Evolutionary conservation across 805 yeast species (phyloP).

Genomic region (Torulaspora franciscae): DNA sequence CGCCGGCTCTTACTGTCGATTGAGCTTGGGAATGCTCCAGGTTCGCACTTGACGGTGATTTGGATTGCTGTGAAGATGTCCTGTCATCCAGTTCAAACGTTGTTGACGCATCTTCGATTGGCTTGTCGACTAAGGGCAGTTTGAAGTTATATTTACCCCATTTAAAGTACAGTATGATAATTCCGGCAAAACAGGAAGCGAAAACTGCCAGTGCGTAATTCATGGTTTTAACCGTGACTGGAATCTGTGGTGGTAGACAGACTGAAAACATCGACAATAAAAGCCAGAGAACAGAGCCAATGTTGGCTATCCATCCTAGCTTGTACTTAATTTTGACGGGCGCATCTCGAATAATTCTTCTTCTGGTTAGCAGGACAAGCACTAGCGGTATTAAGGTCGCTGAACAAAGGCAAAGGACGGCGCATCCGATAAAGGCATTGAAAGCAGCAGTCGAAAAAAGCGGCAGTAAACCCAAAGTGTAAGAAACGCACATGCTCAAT

Average conservation of each 20-base stretch:
- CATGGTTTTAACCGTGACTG: slow-evolving; percentile 41
- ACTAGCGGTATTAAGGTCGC: slow-evolving; percentile 75
- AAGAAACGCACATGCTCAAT: slow-evolving; percentile 58
- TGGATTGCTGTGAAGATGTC: not conserved
- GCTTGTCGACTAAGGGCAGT: slow-evolving; percentile 48
- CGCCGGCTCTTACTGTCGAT: not conserved
- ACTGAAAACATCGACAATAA: slow-evolving; percentile 52
- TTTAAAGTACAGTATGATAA: slow-evolving; percentile 46
- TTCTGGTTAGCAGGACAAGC: slow-evolving; percentile 52
- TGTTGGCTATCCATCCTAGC: slow-evolving; percentile 61
- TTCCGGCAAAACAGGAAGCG: slow-evolving; percentile 41
- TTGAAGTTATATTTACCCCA: slow-evolving; percentile 64
- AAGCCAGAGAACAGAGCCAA: slow-evolving; percentile 57
- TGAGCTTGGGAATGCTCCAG: not conserved
- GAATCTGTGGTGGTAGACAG: slow-evolving; percentile 67
- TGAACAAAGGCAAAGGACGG: slow-evolving; percentile 67
- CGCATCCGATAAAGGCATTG: slow-evolving; percentile 78
- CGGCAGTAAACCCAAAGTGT: slow-evolving; percentile 57
- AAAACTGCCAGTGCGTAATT: slow-evolving; percentile 61
- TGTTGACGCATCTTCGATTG: not conserved
- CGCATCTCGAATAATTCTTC: slow-evolving; percentile 61
- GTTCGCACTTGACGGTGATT: not conserved
- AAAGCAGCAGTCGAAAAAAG: slow-evolving; percentile 69
- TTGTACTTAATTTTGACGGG: slow-evolving; percentile 55
- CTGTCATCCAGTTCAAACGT: slow-evolving; percentile 1